Conservation (phyloP, 2,329 filamentous ascomycete genomes). For the Alternaria solani region DNA sequence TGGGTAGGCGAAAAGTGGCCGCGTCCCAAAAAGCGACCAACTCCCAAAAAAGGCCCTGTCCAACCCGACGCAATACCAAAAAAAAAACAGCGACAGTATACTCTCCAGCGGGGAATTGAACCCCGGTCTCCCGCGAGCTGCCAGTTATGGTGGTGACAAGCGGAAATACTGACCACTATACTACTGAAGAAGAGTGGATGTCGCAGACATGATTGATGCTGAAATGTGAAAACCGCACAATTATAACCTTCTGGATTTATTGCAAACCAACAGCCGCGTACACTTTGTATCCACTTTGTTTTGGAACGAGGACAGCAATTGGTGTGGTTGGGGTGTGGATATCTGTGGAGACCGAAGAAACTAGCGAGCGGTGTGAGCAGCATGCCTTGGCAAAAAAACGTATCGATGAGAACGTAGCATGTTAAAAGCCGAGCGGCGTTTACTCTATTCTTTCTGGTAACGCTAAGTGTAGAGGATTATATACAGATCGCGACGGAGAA, state of each 20-base stretch:
- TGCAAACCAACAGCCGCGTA: neutral
- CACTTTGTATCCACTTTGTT: no score
- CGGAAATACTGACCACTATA: slow-evolving; percentile 9
- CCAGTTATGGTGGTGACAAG: neutral
- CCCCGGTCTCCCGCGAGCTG: slow-evolving; percentile 1
- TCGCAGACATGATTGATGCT: neutral
- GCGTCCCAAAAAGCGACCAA: neutral
- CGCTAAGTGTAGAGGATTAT: slow-evolving; percentile 12
- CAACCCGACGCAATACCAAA: neutral
- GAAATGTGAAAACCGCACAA: neutral
- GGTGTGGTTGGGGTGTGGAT: neutral
- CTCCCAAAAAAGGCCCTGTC: no score
- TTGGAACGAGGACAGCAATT: neutral
- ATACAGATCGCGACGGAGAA: slow-evolving; percentile 9
- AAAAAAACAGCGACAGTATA: neutral
- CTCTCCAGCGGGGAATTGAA: slow-evolving; percentile 8
- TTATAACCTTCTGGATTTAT: no score
- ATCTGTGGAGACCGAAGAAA: slow-evolving; percentile 3
- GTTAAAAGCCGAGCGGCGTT: neutral
- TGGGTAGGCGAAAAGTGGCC: neutral
- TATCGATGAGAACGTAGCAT: neutral
- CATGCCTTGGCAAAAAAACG: neutral
- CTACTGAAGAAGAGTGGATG: slow-evolving; percentile 5
- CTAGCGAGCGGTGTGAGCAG: slow-evolving; percentile 2
- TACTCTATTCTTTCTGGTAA: slow-evolving; percentile 3